Percentiles rank a stretch among this genome's conserved stretches.
phyloP scores from a whole-genome alignment of 495 filamentous ascomycete genomes.

The Talaromyces stipitatus region DNA sequence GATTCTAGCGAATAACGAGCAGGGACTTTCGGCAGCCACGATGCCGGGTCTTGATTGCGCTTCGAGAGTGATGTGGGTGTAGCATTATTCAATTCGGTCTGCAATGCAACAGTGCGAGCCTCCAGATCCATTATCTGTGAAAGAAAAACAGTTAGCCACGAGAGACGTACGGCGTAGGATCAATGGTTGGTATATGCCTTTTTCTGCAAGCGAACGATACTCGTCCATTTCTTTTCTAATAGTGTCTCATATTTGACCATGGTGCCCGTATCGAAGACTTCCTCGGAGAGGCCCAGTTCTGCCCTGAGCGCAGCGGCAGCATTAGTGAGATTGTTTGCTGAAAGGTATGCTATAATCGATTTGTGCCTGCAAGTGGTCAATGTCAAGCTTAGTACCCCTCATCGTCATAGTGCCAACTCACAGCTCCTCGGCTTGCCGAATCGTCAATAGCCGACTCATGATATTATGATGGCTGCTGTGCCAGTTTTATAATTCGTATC shows the following conservation, averaged over 20 bases:
- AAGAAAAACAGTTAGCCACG: background rate
- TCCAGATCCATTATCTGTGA: conserved; percentile 91
- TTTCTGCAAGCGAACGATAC: conserved; percentile 83
- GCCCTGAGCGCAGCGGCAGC: conserved; percentile 56
- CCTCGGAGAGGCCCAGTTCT: conserved; percentile 26
- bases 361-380: conserved; percentile 58
- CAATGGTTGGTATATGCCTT: conserved; percentile 49
- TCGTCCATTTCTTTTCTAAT: conserved; percentile 98
- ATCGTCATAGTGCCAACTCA: conserved; percentile 36
- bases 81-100: conserved; percentile 74
- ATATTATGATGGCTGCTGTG: conserved; percentile 5
- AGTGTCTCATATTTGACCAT: conserved; percentile 80
- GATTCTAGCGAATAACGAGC: conserved; percentile 78
- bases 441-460: conserved; percentile 73
- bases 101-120: conserved; percentile 57
- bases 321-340: conserved; percentile 58
- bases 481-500: background rate
- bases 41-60: conserved; percentile 73
- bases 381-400: conserved; percentile 4
- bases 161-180: background rate
- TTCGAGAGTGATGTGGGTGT: conserved; percentile 77
- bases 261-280: conserved; percentile 62
- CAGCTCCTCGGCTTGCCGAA: conserved; percentile 84
- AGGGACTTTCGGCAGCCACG: conserved; percentile 78
- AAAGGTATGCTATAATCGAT: conserved; percentile 81